Evolutionary conservation across 164 flowering plant species (phyloP).

Genomic region (Umbellularia californica): DNA sequence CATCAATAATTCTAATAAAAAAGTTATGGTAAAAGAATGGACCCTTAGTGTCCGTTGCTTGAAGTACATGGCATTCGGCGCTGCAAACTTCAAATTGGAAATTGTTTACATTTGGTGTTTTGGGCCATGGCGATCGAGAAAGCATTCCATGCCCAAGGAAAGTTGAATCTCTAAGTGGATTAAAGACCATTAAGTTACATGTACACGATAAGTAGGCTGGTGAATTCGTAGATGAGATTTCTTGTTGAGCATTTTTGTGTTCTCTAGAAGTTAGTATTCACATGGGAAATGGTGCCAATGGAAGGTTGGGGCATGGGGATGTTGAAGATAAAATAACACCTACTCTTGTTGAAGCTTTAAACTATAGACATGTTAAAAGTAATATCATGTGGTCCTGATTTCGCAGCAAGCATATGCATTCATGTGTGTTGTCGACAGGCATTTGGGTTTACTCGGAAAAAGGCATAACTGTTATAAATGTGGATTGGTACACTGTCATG

Average conservation of each 20-base stretch:
- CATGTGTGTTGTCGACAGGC: conserved; percentile 51
- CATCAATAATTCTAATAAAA: too few relatives aligned
- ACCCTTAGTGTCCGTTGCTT: conserved; percentile 49
- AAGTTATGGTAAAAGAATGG: too few relatives aligned
- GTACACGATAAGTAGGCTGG: conserved; percentile 68
- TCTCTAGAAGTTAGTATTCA: conserved; percentile 67
- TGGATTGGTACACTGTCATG: conserved; percentile 46
- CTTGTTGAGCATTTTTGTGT: conserved; percentile 70
- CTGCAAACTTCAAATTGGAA: conserved; percentile 59
- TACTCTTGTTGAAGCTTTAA: conserved; percentile 45
- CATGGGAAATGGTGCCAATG: conserved; percentile 61
- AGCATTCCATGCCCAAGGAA: conserved; percentile 59
- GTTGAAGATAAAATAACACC: conserved; percentile 43
- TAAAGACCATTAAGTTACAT: conserved; percentile 50
- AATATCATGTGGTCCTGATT: conserved; percentile 49
- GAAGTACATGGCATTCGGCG: conserved; percentile 88
- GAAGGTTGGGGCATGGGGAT: conserved; percentile 13
- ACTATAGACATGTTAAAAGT: conserved; percentile 45
- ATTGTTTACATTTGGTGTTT: conserved; percentile 67
- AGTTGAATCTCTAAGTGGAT: conserved; percentile 50
- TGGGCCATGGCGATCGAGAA: conserved; percentile 77
- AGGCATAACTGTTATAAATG: conserved; percentile 53
- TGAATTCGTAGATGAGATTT: conserved; percentile 65
- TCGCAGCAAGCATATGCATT: conserved; percentile 49
- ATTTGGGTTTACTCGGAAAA: conserved; percentile 50